phyloP scores from a whole-genome alignment of 2,329 filamentous ascomycete species.

The Fusarium sp. region DNA sequence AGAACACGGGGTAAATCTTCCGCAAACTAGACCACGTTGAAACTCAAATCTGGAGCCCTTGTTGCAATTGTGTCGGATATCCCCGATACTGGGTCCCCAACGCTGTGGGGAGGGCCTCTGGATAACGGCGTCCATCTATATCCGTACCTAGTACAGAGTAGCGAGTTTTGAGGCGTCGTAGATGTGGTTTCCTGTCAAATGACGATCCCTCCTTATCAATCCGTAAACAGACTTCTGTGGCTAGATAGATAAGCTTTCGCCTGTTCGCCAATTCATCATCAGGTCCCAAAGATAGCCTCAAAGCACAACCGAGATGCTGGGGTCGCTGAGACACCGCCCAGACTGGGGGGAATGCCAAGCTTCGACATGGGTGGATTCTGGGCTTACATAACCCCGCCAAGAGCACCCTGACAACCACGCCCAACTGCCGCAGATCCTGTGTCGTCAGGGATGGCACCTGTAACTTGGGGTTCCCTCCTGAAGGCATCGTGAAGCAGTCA shows the following conservation, averaged over 20 bases:
- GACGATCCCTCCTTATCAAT: not conserved
- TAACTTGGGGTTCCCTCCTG: not conserved
- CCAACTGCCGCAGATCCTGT: not conserved
- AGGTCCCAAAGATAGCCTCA: not conserved
- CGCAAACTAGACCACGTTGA: not conserved
- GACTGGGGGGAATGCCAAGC: not conserved
- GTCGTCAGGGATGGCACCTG: not conserved
- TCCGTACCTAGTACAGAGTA: not conserved
- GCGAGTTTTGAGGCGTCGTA: not conserved
- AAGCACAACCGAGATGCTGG: not conserved
- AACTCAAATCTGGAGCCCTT: not conserved
- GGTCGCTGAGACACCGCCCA: not conserved
- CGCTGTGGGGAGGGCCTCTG: not conserved
- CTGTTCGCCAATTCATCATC: not conserved
- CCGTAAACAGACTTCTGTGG: not conserved
- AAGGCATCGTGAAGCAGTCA: not conserved
- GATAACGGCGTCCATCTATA: not conserved
- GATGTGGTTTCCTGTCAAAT: not conserved
- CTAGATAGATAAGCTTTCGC: not conserved
- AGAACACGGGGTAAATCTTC: not conserved
- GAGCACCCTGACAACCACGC: slow-evolving; percentile 5
- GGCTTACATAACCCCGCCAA: slow-evolving; percentile 10
- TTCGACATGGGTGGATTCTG: not conserved
- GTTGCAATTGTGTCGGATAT: not conserved
- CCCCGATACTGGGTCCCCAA: not conserved